Conservation (phyloP, 352 stramenopile genomes). For the Globisporangium rhizosaccharum region DNA sequence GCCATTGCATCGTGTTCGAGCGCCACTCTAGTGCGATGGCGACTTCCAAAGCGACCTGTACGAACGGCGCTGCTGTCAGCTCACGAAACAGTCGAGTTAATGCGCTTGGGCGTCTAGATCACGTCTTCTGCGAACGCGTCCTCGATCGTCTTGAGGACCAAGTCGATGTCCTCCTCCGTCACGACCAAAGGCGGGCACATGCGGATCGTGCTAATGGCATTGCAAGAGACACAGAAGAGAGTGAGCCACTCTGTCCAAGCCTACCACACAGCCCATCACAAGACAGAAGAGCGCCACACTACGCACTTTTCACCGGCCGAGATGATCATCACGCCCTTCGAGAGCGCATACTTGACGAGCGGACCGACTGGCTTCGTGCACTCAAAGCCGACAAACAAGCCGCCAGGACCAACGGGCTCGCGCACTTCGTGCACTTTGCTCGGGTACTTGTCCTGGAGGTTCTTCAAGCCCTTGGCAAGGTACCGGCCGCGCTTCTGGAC, state of each 20-base stretch:
- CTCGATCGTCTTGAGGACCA: conserved; percentile 63
- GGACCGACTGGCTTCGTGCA: conserved; percentile 53
- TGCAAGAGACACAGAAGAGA: not conserved
- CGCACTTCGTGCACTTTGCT: conserved; percentile 69
- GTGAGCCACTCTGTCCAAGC: no score
- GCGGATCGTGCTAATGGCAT: conserved; percentile 50
- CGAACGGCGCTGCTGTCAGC: not conserved
- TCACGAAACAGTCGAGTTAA: not conserved
- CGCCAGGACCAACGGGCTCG: conserved; percentile 54
- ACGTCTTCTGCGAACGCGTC: conserved; percentile 53
- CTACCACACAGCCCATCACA: not conserved
- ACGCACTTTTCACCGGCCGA: conserved; percentile 76
- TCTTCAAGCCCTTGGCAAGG: conserved; percentile 45
- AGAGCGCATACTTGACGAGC: conserved; percentile 63
- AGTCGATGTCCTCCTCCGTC: conserved; percentile 74
- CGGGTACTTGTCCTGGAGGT: conserved; percentile 66
- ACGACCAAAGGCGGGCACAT: conserved; percentile 81
- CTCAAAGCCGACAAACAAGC: conserved; percentile 80
- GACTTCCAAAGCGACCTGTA: no score
- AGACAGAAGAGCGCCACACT: conserved; percentile 3
- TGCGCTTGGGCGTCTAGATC: conserved; percentile 21
- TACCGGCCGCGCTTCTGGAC: conserved; percentile 70
- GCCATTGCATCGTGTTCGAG: no score
- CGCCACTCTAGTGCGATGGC: no score
- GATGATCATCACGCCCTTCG: conserved; percentile 79